Evolutionary conservation across 2,329 filamentous ascomycete genomes (phyloP).

Genomic region (Tolypocladium capitatum): DNA sequence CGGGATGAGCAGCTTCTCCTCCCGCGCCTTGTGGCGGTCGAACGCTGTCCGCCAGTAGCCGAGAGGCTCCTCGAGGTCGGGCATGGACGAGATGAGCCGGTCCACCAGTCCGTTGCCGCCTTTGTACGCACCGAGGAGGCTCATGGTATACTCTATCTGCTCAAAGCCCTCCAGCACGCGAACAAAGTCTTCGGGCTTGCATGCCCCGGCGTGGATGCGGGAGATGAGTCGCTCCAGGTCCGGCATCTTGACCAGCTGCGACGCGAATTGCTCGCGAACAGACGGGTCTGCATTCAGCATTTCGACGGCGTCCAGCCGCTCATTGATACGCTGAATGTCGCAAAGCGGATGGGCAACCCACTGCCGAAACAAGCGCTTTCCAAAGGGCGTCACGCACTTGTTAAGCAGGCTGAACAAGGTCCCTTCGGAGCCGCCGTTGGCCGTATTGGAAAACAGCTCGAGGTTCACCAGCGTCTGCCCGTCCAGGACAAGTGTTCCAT

Average conservation of each 20-base stretch:
- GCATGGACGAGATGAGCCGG: slow-evolving; percentile 73
- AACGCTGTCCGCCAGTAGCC: slow-evolving; percentile 87
- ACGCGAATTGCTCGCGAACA: slow-evolving; percentile 76
- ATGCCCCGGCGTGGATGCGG: slow-evolving; percentile 82
- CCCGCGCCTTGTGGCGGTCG: slow-evolving; percentile 64
- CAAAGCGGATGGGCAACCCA: slow-evolving; percentile 96
- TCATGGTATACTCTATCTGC: slow-evolving; percentile 91
- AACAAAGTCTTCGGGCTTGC: slow-evolving; percentile 83
- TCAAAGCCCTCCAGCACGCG: slow-evolving; percentile 91
- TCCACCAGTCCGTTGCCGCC: slow-evolving; percentile 75
- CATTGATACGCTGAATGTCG: slow-evolving; percentile 78
- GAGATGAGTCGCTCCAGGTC: slow-evolving; percentile 91
- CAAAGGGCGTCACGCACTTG: slow-evolving; percentile 89
- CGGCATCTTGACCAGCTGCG: slow-evolving; percentile 79
- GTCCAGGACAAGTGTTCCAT: slow-evolving; percentile 83
- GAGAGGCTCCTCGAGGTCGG: slow-evolving; percentile 61
- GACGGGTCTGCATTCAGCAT: slow-evolving; percentile 72
- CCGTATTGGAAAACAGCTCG: slow-evolving; percentile 91
- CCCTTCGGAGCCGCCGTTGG: slow-evolving; percentile 71
- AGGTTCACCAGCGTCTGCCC: slow-evolving; percentile 95
- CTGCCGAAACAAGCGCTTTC: slow-evolving; percentile 87
- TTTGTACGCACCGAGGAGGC: slow-evolving; percentile 58
- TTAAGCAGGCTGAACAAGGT: slow-evolving; percentile 87
- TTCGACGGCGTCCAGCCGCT: slow-evolving; percentile 86
- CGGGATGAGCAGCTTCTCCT: slow-evolving; percentile 72